Evolutionary conservation across 306 rosid genomes (phyloP).

Genomic region (Hippophae tibetana): DNA sequence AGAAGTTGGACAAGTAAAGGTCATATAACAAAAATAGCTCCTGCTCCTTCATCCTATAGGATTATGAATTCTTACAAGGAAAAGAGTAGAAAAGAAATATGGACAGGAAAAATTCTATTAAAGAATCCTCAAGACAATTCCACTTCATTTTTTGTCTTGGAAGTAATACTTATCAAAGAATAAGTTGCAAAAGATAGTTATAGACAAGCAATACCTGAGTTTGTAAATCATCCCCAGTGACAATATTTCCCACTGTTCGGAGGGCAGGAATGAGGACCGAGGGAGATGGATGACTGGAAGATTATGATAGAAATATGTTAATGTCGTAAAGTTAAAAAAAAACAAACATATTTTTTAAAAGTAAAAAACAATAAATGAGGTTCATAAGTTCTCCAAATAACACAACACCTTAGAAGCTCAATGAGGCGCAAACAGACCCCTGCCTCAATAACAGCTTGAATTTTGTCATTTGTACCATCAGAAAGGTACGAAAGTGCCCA

Average conservation of each 20-base stretch:
- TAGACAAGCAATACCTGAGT: conserved; percentile 57
- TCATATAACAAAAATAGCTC: too few species aligned
- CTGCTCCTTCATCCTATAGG: too few species aligned
- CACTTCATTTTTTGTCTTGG: neutral
- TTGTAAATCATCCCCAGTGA: conserved; percentile 92
- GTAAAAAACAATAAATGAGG: neutral
- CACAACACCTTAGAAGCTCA: conserved; percentile 77
- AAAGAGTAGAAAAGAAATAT: too few species aligned
- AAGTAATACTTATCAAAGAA: neutral
- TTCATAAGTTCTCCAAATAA: conserved; percentile 6
- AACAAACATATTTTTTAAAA: neutral
- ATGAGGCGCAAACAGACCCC: conserved; percentile 84
- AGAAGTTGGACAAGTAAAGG: too few species aligned
- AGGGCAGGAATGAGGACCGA: conserved; percentile 92
- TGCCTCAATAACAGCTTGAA: conserved; percentile 88
- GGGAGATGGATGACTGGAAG: conserved; percentile 74
- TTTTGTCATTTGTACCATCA: conserved; percentile 92
- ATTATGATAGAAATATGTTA: conserved; percentile 6
- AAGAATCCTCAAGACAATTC: too few species aligned
- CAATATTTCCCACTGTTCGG: conserved; percentile 88
- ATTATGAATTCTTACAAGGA: too few species aligned
- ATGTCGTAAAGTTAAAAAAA: neutral
- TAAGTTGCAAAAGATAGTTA: neutral
- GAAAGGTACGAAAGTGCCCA: conserved; percentile 98
- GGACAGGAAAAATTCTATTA: too few species aligned